These are phyloP conservation scores for Periconia sp. DNA, from an alignment of 2,329 filamentous ascomycete species.

Conservation along the genomic window DNA sequence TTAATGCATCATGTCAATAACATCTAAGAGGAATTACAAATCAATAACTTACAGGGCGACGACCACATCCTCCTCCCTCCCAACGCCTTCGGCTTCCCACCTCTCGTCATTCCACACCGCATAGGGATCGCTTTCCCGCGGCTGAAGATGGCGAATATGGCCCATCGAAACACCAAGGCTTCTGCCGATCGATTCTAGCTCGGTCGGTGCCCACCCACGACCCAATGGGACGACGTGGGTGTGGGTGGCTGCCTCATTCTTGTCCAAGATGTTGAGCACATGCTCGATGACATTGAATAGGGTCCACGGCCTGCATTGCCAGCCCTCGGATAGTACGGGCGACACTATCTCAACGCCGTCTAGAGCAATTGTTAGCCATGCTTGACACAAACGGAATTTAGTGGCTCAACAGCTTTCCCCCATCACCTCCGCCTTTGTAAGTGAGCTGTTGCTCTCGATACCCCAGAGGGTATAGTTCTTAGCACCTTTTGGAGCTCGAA, in stretches of 20 bases:
- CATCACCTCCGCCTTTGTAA: neutral
- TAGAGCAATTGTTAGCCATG: neutral
- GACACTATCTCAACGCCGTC: neutral
- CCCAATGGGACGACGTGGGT: neutral
- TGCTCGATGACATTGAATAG: neutral
- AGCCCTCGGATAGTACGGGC: neutral
- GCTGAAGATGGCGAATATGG: too few species aligned
- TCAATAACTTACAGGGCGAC: neutral
- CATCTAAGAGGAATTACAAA: neutral
- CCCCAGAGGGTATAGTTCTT: too few species aligned
- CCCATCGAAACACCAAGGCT: too few species aligned
- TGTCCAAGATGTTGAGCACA: neutral
- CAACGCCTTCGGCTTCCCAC: too few species aligned
- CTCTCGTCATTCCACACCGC: too few species aligned
- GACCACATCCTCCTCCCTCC: too few species aligned
- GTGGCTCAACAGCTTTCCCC: neutral
- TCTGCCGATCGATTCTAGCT: neutral
- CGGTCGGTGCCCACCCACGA: neutral
- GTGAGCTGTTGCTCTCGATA: too few species aligned
- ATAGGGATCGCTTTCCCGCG: too few species aligned
- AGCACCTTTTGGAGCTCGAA: too few species aligned
- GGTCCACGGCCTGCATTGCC: neutral
- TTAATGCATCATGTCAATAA: neutral
- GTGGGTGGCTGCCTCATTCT: neutral
- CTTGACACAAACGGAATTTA: neutral